Percentiles rank a stretch among this genome's conserved stretches.
Conservation (phyloP, 2,329 filamentous ascomycete species). For the Cladophialophora yegresii region DNA sequence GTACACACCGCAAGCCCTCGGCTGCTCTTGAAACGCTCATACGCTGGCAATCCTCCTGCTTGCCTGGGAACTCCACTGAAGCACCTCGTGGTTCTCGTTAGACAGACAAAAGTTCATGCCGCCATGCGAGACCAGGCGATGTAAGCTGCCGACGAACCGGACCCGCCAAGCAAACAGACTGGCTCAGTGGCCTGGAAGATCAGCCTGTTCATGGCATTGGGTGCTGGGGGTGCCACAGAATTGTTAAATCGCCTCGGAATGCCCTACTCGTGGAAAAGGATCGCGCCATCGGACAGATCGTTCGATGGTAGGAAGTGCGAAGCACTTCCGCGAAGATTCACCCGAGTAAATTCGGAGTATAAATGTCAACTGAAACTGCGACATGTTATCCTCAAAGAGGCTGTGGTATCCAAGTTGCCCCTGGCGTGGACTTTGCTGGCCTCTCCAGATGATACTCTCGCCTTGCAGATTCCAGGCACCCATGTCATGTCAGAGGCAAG, state of each 20-base stretch:
- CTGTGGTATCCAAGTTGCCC: neutral
- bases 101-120: slow-evolving; percentile 28
- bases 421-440: neutral
- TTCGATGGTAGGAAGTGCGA: neutral
- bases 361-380: neutral
- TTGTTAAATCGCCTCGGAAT: neutral
- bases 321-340: neutral
- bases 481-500: neutral
- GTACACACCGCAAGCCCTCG: slow-evolving; percentile 16
- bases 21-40: slow-evolving; percentile 24
- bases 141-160: slow-evolving; percentile 19
- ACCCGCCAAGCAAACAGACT: slow-evolving; percentile 13
- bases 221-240: neutral
- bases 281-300: neutral
- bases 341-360: neutral
- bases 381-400: neutral
- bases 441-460: neutral
- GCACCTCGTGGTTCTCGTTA: slow-evolving; percentile 23
- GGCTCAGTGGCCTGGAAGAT: slow-evolving; percentile 14
- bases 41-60: slow-evolving; percentile 5
- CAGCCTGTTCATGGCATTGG: neutral
- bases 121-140: slow-evolving; percentile 14
- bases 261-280: slow-evolving; percentile 4
- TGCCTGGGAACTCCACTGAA: slow-evolving; percentile 5
- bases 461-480: no score